Evolutionary conservation across 2,329 filamentous ascomycete genomes (phyloP).

Genomic region (Leptodontidium sp.): DNA sequence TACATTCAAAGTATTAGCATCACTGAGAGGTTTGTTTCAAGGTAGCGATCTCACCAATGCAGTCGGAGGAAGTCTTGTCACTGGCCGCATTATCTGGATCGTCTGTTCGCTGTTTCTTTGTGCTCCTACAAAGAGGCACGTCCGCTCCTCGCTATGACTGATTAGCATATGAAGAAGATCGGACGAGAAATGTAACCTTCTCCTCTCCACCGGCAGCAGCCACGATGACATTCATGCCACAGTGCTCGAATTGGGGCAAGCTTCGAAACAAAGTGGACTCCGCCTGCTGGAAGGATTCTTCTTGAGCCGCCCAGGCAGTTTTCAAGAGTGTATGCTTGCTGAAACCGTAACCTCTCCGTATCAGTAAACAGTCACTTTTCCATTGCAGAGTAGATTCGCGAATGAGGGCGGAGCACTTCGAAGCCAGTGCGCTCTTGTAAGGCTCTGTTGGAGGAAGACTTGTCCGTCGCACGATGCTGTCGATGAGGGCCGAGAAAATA

Average conservation of each 20-base stretch:
- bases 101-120: not conserved
- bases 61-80: not conserved
- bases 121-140: not conserved
- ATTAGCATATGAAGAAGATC: not conserved
- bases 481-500: constrained; percentile 12
- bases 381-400: not conserved
- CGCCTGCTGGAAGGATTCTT: not conserved
- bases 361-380: not conserved
- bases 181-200: not conserved
- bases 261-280: not conserved
- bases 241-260: not conserved
- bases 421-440: not conserved
- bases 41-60: not conserved
- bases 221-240: not conserved
- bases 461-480: not conserved
- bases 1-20: not conserved
- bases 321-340: constrained; percentile 9
- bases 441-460: not conserved
- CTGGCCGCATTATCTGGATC: not conserved
- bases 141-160: not conserved
- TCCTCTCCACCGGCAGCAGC: not conserved
- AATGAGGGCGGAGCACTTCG: constrained; percentile 1
- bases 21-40: not conserved
- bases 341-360: not conserved
- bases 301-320: not conserved